Evolutionary conservation across 164 flowering plant genomes (phyloP), one percentile per base, ranked within the genome.

Genomic region (Cinnamomum chago): DNA sequence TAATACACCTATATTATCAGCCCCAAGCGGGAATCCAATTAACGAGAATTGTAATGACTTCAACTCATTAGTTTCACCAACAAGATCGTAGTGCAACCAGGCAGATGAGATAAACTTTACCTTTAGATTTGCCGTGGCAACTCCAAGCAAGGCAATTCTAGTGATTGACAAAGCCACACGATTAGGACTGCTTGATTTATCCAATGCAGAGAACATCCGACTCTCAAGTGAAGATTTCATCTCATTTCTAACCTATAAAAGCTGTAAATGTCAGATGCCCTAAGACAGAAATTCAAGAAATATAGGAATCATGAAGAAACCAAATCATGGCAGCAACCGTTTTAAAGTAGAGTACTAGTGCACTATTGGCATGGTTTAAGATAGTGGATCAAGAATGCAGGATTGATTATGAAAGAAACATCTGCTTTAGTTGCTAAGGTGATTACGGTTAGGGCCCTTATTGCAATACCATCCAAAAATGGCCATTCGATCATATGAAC

Each of bases 91-190:
- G 55, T 50, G 3, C n/a, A 0, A 73, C 18, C 22, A 40, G 47
- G 23, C 3, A 70, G 11, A 24, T 2, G 30, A 67, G 27, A 75
- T 65, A 12, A 27, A 30, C 2, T 64, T 47, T 35, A 93, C 97
- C 90, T 86, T 74, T n/a, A 71, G 66, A 40, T 52, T 23, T 75
- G 78, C 51, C 12, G 81, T 60, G 66, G 88, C 24, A 67, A 90
- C 81, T 73, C 83, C 84, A 67, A 95, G 91, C 74, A 93, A 68
- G 71, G 92, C 99, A 76, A 95, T 77, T 78, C 90, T 88, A 76
- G 92, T 81, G 35, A 86, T 80, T 62, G 89, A 86, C 79, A 78
- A 82, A 68, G 85, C 86, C 84, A 87, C 76, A 33, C 75, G 47
- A 79, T 74, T 76, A 33, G 84, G 81, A 78, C 80, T 76, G 74